Base-by-base conservation (phyloP, 2,329 filamentous ascomycete species). In the Colletotrichum noveboracense region DNA sequence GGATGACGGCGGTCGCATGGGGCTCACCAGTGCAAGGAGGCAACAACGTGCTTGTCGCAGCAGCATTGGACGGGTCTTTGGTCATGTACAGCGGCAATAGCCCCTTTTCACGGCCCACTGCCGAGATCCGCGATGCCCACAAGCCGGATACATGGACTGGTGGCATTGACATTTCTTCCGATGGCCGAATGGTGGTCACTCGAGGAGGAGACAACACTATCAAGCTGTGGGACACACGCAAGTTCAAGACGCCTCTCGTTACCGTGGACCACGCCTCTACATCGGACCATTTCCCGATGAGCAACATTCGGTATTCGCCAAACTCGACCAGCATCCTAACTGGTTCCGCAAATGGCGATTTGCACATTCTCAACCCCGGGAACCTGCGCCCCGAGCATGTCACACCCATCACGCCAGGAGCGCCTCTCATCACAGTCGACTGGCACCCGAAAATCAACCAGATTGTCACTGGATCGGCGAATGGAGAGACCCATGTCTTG, bases 391-490 rank as follows among this genome's bases (percentile, higher is more conserved):
- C 96, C 2, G 96, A 98, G 82, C 91, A 95, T 34, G 92, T 96
- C 71, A 98, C 96, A 4, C 94, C 95, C 5, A 92, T 99, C n/a
- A 98, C 96, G 0, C 93, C 95, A 1, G 94, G 94, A 16, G 94
- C 93, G 7, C 91, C 96, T 1, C 87, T 99, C 10, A 94, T 98
- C 77, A 93, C 93, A 3, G 95, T 98, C 30, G 88, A 94, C 77
- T 99, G 97, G 97, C 96, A 99, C 81, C 90, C 94, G 24, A 98
- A 96, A 84, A 92, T 99, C 81, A 98, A 99, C 83, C 97, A 99
- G 82, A 98, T 99, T 80, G 85, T 98, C 78, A 98, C 96, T 10
- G 96, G 96, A 74, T 98, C 96, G 61, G 95, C 95, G 68, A 98
- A 98, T 81, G 93, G 93, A 72, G 94, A 97, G 84, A 96, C 94